phyloP scores from a whole-genome alignment of 257 asterid species.

The Pogostemon cablin region DNA sequence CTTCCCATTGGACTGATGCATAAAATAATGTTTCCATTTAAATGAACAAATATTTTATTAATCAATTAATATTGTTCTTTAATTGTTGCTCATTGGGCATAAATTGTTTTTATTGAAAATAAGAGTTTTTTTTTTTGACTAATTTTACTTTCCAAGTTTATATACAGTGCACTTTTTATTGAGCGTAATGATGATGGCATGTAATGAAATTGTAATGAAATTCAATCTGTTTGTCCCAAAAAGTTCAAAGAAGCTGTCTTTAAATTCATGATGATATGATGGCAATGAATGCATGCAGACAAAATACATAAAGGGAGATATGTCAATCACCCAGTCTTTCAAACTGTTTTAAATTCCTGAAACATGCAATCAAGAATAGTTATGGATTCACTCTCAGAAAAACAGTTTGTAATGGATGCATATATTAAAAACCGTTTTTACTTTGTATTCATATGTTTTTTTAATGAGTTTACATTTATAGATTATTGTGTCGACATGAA shows the following conservation, averaged over 20 bases:
- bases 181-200: constrained; percentile 24
- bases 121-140: not conserved
- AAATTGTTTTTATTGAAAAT: too few species aligned
- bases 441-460: too few species aligned
- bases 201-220: constrained; percentile 14
- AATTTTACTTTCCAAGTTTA: not conserved
- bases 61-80: too few species aligned
- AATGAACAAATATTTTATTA: too few species aligned
- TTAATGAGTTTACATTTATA: too few species aligned
- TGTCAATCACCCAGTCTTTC: not conserved
- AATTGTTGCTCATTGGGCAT: too few species aligned
- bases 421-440: too few species aligned
- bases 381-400: too few species aligned
- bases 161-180: not conserved
- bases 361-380: constrained; percentile 8
- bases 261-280: not conserved
- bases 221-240: constrained; percentile 3
- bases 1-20: constrained; percentile 16
- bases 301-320: not conserved
- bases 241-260: constrained; percentile 3
- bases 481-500: too few species aligned
- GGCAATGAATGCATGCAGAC: not conserved
- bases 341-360: not conserved
- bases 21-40: not conserved
- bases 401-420: too few species aligned